These are phyloP conservation scores for Baeospora myosura DNA, from an alignment of 1,284 basidiomycete genomes.

Conservation along the genomic window DNA sequence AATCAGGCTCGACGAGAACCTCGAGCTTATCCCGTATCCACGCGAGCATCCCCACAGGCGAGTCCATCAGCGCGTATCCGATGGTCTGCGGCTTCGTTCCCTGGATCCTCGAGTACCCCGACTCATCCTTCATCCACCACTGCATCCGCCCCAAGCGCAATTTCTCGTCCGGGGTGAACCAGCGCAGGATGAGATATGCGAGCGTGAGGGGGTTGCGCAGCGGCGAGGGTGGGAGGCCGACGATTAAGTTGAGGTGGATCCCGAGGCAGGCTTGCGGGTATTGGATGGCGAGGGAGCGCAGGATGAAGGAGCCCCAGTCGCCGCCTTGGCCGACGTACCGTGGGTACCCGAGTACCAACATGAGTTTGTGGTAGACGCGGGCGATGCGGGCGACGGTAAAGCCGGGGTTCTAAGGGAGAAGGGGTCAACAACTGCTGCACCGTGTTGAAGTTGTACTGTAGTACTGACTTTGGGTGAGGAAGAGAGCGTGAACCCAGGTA, in stretches of 20 bases:
- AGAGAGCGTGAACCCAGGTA: constrained; percentile 33
- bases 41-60: constrained; percentile 15
- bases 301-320: constrained; percentile 34
- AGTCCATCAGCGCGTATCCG: constrained; percentile 13
- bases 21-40: constrained; percentile 16
- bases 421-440: too few species aligned
- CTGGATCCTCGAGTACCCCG: constrained; percentile 15
- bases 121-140: constrained; percentile 11
- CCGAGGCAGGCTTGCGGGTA: constrained; percentile 20
- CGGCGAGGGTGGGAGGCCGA: constrained; percentile 18
- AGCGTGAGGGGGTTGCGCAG: constrained; percentile 10
- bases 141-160: constrained; percentile 9
- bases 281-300: constrained; percentile 17
- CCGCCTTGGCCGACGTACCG: constrained; percentile 37
- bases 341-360: constrained; percentile 33
- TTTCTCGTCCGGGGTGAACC: constrained; percentile 13
- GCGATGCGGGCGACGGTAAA: constrained; percentile 19
- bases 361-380: constrained; percentile 29
- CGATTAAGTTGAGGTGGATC: constrained; percentile 21
- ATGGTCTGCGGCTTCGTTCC: constrained; percentile 15
- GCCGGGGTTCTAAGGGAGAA: constrained; percentile 15
- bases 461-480: constrained; percentile 26
- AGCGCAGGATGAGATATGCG: constrained; percentile 8
- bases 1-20: constrained; percentile 9
- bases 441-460: not conserved